Evolutionary conservation across 345 rosid genomes (phyloP), one percentile per base, ranked within the genome.

Genomic region (Hibiscus mutabilis): DNA sequence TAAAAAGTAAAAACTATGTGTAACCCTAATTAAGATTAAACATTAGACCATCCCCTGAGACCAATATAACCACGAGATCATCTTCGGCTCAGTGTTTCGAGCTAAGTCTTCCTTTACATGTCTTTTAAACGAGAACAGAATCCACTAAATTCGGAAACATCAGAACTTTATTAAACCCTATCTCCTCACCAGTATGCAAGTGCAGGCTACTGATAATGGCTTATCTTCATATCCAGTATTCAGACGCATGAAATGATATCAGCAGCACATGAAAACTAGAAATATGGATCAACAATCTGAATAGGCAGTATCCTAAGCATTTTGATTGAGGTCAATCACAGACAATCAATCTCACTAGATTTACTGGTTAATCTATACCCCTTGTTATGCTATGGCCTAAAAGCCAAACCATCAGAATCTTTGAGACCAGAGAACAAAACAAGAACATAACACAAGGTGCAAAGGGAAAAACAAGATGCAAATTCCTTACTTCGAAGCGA

Each of bases 311-410:
- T 37, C 27, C 47, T 63, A 37, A 46, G 22, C 22, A 62, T n/a
- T 63, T 63, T 63, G 51, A 40, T 22, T 46, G 35, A 10, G 21
- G 14, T 47, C 37, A 22, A 10, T 18, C 13, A 53, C 13, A 52
- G 60, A 18, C 61, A 13, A 68, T 19, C 61, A 18, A 18, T 33
- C 10, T 31, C 46, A 18, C 47, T n/a, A 52, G 18, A n/a, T 14
- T 16, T 19, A 68, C 12, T 19, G 18, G 31, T 68, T 27, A 66
- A 10, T 27, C 19, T 31, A 66, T 9, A 57, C 33, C 11, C n/a
- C 42, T 46, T 15, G 33, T 67, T 66, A 61, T 63, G 31, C 14
- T 5, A 68, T 51, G 59, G 31, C 42, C 70, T 52, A 35, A 68
- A 19, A 51, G 52, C 55, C 35, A 46, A 40, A 22, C 42, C 60